Evolutionary conservation across 2,329 filamentous ascomycete species (phyloP).

Genomic region (Sclerotinia nivalis): DNA sequence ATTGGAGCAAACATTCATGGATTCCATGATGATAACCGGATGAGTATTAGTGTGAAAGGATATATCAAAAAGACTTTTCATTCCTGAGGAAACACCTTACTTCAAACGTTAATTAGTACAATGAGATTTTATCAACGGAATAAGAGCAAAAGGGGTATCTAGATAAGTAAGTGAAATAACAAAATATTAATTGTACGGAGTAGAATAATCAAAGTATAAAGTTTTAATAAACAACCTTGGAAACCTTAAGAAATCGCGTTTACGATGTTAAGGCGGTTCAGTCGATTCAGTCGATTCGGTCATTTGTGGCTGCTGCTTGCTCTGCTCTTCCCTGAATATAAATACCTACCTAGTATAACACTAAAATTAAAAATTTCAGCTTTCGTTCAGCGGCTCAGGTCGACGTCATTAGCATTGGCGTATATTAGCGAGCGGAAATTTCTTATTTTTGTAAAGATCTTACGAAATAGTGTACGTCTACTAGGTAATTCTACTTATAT

Average conservation of each 20-base stretch:
- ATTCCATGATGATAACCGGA: slow-evolving; percentile 7
- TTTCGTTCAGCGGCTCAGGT: too few relatives aligned
- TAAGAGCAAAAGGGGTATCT: neutral
- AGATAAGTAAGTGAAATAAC: neutral
- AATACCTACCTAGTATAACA: too few relatives aligned
- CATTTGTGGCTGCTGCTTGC: neutral
- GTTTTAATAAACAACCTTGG: neutral
- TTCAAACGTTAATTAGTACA: neutral
- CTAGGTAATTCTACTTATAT: too few relatives aligned
- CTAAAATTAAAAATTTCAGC: too few relatives aligned
- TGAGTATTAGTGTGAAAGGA: neutral
- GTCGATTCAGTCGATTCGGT: neutral
- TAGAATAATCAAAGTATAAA: neutral
- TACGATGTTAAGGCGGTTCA: neutral
- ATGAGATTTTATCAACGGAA: neutral
- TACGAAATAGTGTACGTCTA: too few relatives aligned
- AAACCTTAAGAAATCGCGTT: neutral
- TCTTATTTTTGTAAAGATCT: too few relatives aligned
- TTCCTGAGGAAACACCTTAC: slow-evolving; percentile 1
- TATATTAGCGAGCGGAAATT: too few relatives aligned
- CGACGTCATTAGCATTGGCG: too few relatives aligned
- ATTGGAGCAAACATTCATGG: neutral
- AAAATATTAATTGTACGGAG: too few relatives aligned
- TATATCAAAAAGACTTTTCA: slow-evolving; percentile 6
- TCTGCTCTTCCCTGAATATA: too few relatives aligned